phyloP scores from a whole-genome alignment of 768 basidiomycete species.

The Tylopilus sp. region DNA sequence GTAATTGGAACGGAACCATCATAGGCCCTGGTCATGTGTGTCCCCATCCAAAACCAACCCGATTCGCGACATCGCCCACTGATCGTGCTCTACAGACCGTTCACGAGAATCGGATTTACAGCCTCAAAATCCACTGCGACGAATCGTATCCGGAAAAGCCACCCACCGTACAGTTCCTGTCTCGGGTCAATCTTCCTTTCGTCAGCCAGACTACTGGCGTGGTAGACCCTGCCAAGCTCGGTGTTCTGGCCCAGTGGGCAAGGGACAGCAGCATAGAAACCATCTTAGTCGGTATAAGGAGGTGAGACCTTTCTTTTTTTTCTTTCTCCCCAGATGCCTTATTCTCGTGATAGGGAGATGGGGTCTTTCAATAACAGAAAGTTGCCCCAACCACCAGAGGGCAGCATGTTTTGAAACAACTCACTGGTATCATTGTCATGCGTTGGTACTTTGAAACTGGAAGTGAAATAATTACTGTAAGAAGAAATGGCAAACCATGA shows the following conservation, averaged over 20 bases:
- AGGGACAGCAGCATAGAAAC: constrained; percentile 80
- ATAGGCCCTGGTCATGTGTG: constrained; percentile 96
- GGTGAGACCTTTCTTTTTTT: constrained; percentile 40
- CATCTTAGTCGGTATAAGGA: constrained; percentile 88
- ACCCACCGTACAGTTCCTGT: constrained; percentile 81
- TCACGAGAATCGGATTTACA: constrained; percentile 99
- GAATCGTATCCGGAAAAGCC: constrained; percentile 70
- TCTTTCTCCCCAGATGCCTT: constrained; percentile 2
- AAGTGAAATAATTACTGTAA: constrained; percentile 10
- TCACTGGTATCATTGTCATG: background rate
- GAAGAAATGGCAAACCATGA: constrained; percentile 13
- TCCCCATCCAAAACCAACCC: constrained; percentile 8
- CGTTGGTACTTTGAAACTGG: constrained; percentile 4
- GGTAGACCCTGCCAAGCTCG: constrained; percentile 71
- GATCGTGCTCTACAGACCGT: constrained; percentile 60
- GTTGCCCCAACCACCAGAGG: constrained; percentile 92
- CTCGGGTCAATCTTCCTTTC: constrained; percentile 91
- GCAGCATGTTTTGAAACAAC: constrained; percentile 54
- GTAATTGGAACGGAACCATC: constrained; percentile 98
- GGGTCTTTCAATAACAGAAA: constrained; percentile 88
- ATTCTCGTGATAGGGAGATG: constrained; percentile 73
- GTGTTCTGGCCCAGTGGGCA: constrained; percentile 73
- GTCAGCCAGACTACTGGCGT: constrained; percentile 72
- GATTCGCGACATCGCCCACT: constrained; percentile 14
- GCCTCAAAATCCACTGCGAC: constrained; percentile 85